A percentile compares a stretch with the other conserved stretches of the same genome.
Evolutionary conservation across 441 rosid species (phyloP).

Genomic region (Adansonia grandidieri): DNA sequence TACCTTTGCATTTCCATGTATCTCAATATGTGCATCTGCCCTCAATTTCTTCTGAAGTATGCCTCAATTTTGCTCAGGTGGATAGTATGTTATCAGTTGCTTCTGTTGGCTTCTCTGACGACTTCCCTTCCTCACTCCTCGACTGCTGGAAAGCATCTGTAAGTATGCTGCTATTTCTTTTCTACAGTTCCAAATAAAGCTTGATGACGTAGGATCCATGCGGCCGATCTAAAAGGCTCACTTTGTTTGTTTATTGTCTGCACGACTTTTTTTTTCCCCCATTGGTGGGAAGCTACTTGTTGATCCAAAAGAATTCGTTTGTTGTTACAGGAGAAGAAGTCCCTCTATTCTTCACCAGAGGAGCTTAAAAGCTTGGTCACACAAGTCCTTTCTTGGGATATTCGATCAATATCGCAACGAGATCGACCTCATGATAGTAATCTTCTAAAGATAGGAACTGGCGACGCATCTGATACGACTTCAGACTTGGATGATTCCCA

Average conservation of each 20-base stretch:
- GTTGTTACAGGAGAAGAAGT: conserved; percentile 56
- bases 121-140: conserved; percentile 59
- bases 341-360: conserved; percentile 66
- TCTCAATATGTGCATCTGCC: background rate
- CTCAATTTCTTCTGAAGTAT: conserved; percentile 8
- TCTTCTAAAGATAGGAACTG: conserved; percentile 21
- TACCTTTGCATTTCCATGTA: background rate
- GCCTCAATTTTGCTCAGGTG: conserved; percentile 44
- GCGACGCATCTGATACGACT: conserved; percentile 10
- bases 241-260: background rate
- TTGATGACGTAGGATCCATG: background rate
- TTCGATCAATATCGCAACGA: conserved; percentile 83
- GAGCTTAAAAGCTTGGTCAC: conserved; percentile 64
- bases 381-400: conserved; percentile 92
- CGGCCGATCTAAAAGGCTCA: background rate
- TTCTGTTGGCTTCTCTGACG: conserved; percentile 66
- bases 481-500: conserved; percentile 27
- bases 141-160: conserved; percentile 71
- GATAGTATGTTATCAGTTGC: conserved; percentile 65
- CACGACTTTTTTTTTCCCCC: background rate
- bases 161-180: conserved; percentile 34
- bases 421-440: conserved; percentile 50
- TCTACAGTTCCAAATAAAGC: background rate
- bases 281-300: background rate
- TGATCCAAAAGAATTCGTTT: conserved; percentile 23